A percentile compares a stretch with the other conserved stretches of the same genome.
Evolutionary conservation across 495 filamentous ascomycete species (phyloP).

Genomic region (Polyplosphaeria fusca): DNA sequence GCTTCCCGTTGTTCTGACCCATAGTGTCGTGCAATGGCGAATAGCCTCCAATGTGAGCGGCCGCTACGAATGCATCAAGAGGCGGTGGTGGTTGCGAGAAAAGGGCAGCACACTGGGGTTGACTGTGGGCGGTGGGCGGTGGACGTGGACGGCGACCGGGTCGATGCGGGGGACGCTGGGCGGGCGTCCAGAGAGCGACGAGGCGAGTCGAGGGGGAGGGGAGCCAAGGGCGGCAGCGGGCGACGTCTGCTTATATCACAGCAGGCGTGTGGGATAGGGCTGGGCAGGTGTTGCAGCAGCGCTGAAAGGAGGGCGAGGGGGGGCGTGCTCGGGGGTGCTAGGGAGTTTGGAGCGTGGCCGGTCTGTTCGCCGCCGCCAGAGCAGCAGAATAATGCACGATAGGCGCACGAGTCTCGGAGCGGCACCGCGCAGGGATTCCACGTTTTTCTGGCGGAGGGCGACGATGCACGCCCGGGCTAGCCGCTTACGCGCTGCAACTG

Average conservation of each 20-base stretch:
- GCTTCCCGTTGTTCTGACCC: conserved; percentile 94
- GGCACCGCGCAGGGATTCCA: conserved; percentile 11
- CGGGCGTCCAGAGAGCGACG: conserved; percentile 2
- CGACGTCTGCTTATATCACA: neutral
- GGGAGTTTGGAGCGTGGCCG: conserved; percentile 6
- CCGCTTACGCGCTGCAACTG: neutral
- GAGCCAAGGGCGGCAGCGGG: neutral
- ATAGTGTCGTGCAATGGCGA: conserved; percentile 49
- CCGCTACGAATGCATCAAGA: conserved; percentile 23
- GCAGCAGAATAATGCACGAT: conserved; percentile 28
- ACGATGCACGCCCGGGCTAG: no score
- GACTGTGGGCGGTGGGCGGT: conserved; percentile 7
- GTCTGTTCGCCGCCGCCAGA: neutral
- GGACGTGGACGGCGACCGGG: neutral
- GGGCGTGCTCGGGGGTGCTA: conserved; percentile 7
- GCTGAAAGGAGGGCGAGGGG: conserved; percentile 22
- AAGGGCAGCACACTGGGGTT: neutral
- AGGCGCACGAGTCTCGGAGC: conserved; percentile 25
- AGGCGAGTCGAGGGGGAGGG: neutral
- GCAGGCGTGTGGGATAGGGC: conserved; percentile 15
- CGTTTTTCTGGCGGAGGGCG: conserved; percentile 9
- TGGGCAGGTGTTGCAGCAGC: conserved; percentile 18
- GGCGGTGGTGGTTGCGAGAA: neutral
- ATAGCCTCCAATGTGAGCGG: conserved; percentile 4
- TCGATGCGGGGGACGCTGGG: conserved; percentile 13